These are phyloP conservation scores for Monosporascus sp. DNA, from an alignment of 2,329 filamentous ascomycete species.

Conservation along the genomic window DNA sequence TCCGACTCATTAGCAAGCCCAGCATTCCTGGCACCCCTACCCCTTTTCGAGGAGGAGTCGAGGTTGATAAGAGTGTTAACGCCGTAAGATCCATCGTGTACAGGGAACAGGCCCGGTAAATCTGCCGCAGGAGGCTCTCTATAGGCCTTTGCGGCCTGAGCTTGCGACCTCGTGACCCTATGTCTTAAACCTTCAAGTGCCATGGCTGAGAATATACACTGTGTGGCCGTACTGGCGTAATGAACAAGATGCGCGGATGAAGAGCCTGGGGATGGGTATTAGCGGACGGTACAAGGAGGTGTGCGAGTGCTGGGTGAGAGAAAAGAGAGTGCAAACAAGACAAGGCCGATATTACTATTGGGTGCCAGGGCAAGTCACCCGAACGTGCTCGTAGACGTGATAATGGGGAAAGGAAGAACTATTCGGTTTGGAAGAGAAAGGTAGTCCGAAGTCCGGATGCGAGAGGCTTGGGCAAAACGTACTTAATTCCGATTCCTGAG, in stretches of 20 bases:
- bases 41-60: constrained; percentile 10
- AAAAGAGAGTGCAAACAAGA: background rate
- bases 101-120: constrained; percentile 21
- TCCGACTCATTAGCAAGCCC: constrained; percentile 15
- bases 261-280: background rate
- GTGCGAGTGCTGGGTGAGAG: background rate
- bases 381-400: background rate
- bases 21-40: constrained; percentile 7
- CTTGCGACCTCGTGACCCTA: too few relatives aligned
- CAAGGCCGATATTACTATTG: too few relatives aligned
- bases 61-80: constrained; percentile 23
- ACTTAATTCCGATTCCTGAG: background rate
- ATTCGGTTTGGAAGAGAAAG: background rate
- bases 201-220: too few relatives aligned
- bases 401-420: background rate
- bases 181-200: too few relatives aligned
- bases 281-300: background rate
- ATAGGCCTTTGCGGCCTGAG: background rate
- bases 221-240: too few relatives aligned
- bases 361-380: too few relatives aligned
- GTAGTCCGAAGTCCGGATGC: background rate
- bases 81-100: constrained; percentile 26
- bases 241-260: too few relatives aligned
- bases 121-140: constrained; percentile 11
- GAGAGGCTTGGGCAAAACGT: background rate